Percentiles rank a stretch among this genome's conserved stretches.
phyloP scores from a whole-genome alignment of 106 monocot genomes.

The Cymbidium sinense region DNA sequence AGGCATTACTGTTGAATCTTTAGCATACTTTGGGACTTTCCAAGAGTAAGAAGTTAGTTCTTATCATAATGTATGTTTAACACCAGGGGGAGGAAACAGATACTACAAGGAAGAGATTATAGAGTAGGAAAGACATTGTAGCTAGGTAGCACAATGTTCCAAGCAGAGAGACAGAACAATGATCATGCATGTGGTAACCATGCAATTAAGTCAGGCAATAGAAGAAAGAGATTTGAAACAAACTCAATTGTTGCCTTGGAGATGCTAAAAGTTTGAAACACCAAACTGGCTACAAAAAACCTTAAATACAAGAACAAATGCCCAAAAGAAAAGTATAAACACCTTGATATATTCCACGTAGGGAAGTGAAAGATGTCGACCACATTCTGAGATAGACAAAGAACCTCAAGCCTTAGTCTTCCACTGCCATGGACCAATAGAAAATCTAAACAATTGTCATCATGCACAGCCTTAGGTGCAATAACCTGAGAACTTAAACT shows the following conservation, averaged over 20 bases:
- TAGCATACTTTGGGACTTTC: too few relatives aligned
- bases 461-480: constrained; percentile 79
- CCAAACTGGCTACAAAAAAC: background rate
- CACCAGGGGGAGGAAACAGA: too few relatives aligned
- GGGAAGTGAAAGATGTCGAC: constrained; percentile 76
- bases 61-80: too few relatives aligned
- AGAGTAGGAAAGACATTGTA: too few relatives aligned
- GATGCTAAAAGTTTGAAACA: background rate
- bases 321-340: constrained; percentile 1
- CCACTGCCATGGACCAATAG: constrained; percentile 83
- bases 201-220: background rate
- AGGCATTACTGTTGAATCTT: too few relatives aligned
- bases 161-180: too few relatives aligned
- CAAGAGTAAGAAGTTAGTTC: too few relatives aligned
- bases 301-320: background rate
- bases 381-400: constrained; percentile 58
- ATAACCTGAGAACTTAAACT: constrained; percentile 78
- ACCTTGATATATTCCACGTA: constrained; percentile 98
- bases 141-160: too few relatives aligned
- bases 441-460: constrained; percentile 76
- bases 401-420: constrained; percentile 63
- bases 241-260: background rate
- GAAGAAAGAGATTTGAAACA: background rate
- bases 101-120: too few relatives aligned
- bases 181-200: too few relatives aligned